These are phyloP conservation scores for Aspergillus sp. DNA, from an alignment of 2,329 filamentous ascomycete genomes.

Conservation along the genomic window DNA sequence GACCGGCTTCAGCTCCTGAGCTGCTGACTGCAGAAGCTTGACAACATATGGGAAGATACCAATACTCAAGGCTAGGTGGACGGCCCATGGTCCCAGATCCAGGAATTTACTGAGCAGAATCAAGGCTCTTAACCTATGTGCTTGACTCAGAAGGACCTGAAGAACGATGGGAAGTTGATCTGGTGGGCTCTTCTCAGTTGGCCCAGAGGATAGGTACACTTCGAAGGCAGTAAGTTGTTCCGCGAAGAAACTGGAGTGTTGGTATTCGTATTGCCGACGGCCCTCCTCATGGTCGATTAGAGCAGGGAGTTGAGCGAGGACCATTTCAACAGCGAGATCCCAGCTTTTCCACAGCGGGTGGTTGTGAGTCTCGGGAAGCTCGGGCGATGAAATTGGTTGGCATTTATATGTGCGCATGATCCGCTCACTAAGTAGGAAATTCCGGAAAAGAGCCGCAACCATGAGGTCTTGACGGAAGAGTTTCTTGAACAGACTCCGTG, in stretches of 20 bases:
- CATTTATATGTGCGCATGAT: conserved; percentile 97
- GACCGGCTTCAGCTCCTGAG: conserved; percentile 89
- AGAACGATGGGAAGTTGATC: conserved; percentile 95
- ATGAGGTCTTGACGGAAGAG: conserved; percentile 97
- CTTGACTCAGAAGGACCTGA: conserved; percentile 92
- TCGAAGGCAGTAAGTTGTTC: conserved; percentile 97
- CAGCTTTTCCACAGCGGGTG: conserved; percentile 96
- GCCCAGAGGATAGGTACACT: conserved; percentile 83
- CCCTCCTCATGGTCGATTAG: conserved; percentile 75
- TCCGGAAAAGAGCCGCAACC: conserved; percentile 96
- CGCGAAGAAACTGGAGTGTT: conserved; percentile 93
- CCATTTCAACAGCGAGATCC: conserved; percentile 96
- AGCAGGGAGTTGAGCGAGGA: conserved; percentile 82
- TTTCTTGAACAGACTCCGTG: conserved; percentile 88
- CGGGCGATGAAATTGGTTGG: conserved; percentile 86
- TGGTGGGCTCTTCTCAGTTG: conserved; percentile 79
- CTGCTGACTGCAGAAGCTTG: conserved; percentile 92
- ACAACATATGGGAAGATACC: conserved; percentile 99
- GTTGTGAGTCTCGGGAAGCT: conserved; percentile 90
- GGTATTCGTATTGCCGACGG: conserved; percentile 79
- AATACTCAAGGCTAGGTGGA: conserved; percentile 95
- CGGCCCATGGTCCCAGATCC: conserved; percentile 94
- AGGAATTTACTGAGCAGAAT: conserved; percentile 91
- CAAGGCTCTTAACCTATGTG: conserved; percentile 85
- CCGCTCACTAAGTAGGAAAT: conserved; percentile 90